phyloP scores from a whole-genome alignment of 345 rosid species.

The Salix dunnii region DNA sequence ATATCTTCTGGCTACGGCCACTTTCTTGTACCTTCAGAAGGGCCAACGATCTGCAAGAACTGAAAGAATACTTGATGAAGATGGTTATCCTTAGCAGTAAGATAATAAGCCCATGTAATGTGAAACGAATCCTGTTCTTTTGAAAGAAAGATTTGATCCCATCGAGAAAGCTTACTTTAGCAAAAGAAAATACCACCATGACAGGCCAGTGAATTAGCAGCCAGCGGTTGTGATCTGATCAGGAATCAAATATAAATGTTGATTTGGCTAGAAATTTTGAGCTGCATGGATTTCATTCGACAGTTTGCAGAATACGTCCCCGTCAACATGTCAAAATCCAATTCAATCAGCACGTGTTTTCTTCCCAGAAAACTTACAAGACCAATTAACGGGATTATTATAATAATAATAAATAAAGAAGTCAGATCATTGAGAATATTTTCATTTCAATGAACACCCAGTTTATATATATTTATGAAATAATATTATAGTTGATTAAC shows the following conservation, averaged over 20 bases:
- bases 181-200: neutral
- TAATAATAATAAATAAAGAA: no score
- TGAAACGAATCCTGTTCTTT: neutral
- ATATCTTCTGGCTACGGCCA: neutral
- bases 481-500: no score
- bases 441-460: neutral
- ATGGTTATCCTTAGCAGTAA: neutral
- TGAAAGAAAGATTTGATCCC: neutral
- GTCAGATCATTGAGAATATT: neutral
- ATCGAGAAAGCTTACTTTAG: neutral
- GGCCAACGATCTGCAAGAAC: neutral
- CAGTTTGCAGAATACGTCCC: neutral
- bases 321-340: neutral
- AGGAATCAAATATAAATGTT: neutral
- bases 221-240: neutral
- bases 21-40: constrained; percentile 5
- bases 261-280: neutral
- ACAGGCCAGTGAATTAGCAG: neutral
- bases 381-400: neutral
- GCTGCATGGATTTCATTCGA: neutral
- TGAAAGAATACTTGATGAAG: neutral
- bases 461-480: neutral
- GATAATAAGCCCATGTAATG: neutral
- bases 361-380: no score
- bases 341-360: no score